Evolutionary conservation across 2,329 filamentous ascomycete genomes (phyloP).

Genomic region (Penicillium oxalicum): DNA sequence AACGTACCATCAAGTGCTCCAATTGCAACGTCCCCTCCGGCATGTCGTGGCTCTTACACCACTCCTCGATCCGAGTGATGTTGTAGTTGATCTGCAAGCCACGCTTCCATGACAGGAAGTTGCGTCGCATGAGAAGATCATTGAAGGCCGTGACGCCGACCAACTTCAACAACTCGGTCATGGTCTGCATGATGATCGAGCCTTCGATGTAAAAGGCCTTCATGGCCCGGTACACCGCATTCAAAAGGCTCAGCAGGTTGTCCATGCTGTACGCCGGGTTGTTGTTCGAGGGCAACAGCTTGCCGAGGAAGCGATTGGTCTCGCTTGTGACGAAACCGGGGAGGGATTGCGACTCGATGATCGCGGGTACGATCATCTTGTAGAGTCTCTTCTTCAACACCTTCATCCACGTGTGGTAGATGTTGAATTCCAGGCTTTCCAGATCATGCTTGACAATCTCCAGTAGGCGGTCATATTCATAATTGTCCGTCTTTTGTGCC

Average conservation of each 20-base stretch:
- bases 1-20: slow-evolving; percentile 86
- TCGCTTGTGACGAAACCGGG: slow-evolving; percentile 98
- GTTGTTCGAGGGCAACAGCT: slow-evolving; percentile 85
- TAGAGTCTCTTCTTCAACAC: slow-evolving; percentile 97
- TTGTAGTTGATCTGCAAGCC: slow-evolving; percentile 99
- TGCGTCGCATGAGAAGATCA: slow-evolving; percentile 92
- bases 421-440: slow-evolving; percentile 98
- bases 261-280: slow-evolving; percentile 99
- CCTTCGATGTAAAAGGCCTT: slow-evolving; percentile 98
- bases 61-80: slow-evolving; percentile 97
- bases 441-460: slow-evolving; percentile 99
- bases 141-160: slow-evolving; percentile 98
- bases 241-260: slow-evolving; percentile 88
- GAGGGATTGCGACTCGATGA: slow-evolving; percentile 97
- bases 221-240: slow-evolving; percentile 98
- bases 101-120: slow-evolving; percentile 99
- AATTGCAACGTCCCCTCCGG: slow-evolving; percentile 94
- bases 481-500: slow-evolving; percentile 98
- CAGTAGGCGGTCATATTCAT: slow-evolving; percentile 92
- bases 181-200: slow-evolving; percentile 88
- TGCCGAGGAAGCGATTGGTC: slow-evolving; percentile 95
- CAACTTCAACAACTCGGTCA: slow-evolving; percentile 85
- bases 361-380: slow-evolving; percentile 99
- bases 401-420: slow-evolving; percentile 99
- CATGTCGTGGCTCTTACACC: slow-evolving; percentile 99